phyloP scores from a whole-genome alignment of 169 alveolate genomes.

The Eimeria necatrix region DNA sequence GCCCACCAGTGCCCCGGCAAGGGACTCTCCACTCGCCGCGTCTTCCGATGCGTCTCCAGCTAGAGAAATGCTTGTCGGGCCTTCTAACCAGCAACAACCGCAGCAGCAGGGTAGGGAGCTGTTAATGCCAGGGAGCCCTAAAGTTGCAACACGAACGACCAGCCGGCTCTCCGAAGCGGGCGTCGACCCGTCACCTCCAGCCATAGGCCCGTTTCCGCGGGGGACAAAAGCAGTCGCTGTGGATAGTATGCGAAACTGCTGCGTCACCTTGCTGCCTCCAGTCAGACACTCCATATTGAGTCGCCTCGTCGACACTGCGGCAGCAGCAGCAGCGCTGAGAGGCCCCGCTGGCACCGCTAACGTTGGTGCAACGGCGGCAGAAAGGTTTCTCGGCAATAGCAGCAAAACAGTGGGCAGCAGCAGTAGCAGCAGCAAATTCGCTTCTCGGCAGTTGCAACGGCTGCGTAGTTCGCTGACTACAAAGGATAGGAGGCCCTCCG shows the following conservation, averaged over 20 bases:
- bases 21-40: not conserved
- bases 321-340: slow-evolving; percentile 58
- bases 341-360: not conserved
- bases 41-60: not conserved
- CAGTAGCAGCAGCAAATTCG: slow-evolving; percentile 50
- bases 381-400: slow-evolving; percentile 56
- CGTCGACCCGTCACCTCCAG: slow-evolving; percentile 69
- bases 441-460: slow-evolving; percentile 68
- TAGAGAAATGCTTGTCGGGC: not conserved
- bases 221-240: slow-evolving; percentile 78
- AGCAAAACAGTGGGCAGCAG: not conserved
- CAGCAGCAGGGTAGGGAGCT: not conserved
- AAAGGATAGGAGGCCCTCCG: slow-evolving; percentile 59
- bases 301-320: not conserved
- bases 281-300: not conserved
- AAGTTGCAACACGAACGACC: not conserved
- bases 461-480: slow-evolving; percentile 48
- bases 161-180: slow-evolving; percentile 22
- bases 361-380: slow-evolving; percentile 21
- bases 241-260: slow-evolving; percentile 77
- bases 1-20: slow-evolving; percentile 3
- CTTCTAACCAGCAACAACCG: not conserved
- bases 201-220: slow-evolving; percentile 77
- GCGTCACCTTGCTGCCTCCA: slow-evolving; percentile 78
- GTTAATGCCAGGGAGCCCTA: not conserved